A percentile compares a stretch with the other conserved stretches of the same genome.
Conservation (phyloP, 2,329 filamentous ascomycete genomes). For the Aspergillus sp. region DNA sequence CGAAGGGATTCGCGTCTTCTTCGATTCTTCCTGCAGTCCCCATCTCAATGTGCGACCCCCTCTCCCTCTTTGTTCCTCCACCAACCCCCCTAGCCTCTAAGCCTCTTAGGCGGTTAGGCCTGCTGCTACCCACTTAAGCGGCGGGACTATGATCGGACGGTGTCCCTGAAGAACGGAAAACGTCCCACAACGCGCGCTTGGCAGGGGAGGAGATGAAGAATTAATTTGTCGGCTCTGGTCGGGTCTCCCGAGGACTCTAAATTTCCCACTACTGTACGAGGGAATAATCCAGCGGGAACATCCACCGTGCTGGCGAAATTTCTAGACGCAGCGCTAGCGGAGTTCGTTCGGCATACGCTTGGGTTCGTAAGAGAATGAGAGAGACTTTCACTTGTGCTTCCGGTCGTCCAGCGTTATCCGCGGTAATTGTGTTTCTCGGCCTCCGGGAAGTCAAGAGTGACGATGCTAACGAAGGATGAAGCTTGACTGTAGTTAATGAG, state of each 20-base stretch:
- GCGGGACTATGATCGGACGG: slow-evolving; percentile 24
- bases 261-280: slow-evolving; percentile 7
- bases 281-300: not conserved
- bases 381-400: too few species aligned
- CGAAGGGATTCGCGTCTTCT: not conserved
- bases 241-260: slow-evolving; percentile 9
- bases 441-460: not conserved
- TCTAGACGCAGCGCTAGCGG: slow-evolving; percentile 30
- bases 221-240: slow-evolving; percentile 15
- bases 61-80: slow-evolving; percentile 3
- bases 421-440: not conserved
- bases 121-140: slow-evolving; percentile 17
- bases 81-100: too few species aligned
- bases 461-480: not conserved
- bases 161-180: slow-evolving; percentile 25
- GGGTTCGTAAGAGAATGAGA: not conserved
- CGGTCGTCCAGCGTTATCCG: not conserved
- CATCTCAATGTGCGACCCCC: too few species aligned
- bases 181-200: slow-evolving; percentile 29
- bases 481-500: too few species aligned
- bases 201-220: slow-evolving; percentile 25
- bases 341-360: slow-evolving; percentile 20
- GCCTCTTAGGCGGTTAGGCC: not conserved
- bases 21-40: not conserved
- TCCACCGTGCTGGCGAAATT: slow-evolving; percentile 26